phyloP scores from a whole-genome alignment of 352 stramenopile genomes.

The Globisporangium spiculum region DNA sequence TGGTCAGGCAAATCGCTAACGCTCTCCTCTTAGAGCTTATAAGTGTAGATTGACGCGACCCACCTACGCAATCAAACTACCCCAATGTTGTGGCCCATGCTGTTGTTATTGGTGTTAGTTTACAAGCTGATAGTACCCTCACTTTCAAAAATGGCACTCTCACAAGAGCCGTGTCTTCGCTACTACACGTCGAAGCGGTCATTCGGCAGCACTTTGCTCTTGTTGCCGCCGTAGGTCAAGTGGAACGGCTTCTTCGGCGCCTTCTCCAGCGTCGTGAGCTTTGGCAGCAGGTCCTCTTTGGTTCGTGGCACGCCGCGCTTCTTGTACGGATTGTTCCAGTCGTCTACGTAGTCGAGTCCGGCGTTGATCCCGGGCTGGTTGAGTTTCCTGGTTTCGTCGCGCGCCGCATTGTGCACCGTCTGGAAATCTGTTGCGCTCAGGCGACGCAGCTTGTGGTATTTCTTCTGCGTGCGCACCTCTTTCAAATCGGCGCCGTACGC shows the following conservation, averaged over 20 bases:
- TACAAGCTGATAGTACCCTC: neutral
- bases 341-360: constrained; percentile 53
- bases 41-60: neutral
- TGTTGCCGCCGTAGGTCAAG: constrained; percentile 55
- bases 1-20: neutral
- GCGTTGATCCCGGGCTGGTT: constrained; percentile 52
- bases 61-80: neutral
- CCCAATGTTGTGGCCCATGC: too few species aligned
- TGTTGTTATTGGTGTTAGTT: neutral
- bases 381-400: constrained; percentile 34
- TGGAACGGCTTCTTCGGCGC: constrained; percentile 52
- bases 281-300: constrained; percentile 48
- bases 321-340: constrained; percentile 69
- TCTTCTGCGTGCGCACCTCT: constrained; percentile 50
- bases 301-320: constrained; percentile 49
- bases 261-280: constrained; percentile 42
- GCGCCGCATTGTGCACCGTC: constrained; percentile 42
- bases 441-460: constrained; percentile 56
- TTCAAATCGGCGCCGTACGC: constrained; percentile 40
- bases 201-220: constrained; percentile 64
- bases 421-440: constrained; percentile 47
- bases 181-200: constrained; percentile 60
- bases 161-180: neutral
- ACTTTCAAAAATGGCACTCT: constrained; percentile 3
- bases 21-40: neutral